Evolutionary conservation across 441 rosid species (phyloP).

Genomic region (Pelargonium citronellum): DNA sequence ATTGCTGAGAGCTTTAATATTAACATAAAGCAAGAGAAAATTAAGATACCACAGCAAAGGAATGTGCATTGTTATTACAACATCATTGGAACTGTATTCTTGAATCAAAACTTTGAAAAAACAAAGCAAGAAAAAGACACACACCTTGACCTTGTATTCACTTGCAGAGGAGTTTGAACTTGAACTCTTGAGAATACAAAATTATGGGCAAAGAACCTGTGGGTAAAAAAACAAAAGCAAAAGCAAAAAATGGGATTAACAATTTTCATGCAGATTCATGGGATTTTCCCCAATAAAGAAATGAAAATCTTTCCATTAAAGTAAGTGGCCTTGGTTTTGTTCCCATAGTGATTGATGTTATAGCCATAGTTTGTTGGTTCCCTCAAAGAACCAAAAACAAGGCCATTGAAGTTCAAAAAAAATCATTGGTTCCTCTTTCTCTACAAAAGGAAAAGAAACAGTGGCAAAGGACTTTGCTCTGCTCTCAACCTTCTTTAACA

Average conservation of each 20-base stretch:
- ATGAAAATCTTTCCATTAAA: slow-evolving; percentile 20
- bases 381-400: slow-evolving; percentile 31
- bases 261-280: slow-evolving; percentile 22
- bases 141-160: slow-evolving; percentile 34
- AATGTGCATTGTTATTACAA: not conserved
- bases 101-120: slow-evolving; percentile 3
- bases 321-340: slow-evolving; percentile 15
- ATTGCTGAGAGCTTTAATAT: not conserved
- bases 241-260: slow-evolving; percentile 15
- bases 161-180: slow-evolving; percentile 17
- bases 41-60: not conserved
- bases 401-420: slow-evolving; percentile 27
- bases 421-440: slow-evolving; percentile 38
- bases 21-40: not conserved
- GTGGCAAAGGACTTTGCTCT: slow-evolving; percentile 13
- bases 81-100: not conserved
- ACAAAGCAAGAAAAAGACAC: slow-evolving; percentile 24
- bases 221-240: slow-evolving; percentile 14
- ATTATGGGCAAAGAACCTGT: not conserved
- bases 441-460: slow-evolving; percentile 33
- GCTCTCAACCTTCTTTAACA: slow-evolving; percentile 18
- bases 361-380: slow-evolving; percentile 22
- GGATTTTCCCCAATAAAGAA: slow-evolving; percentile 22
- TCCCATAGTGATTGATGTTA: slow-evolving; percentile 23
- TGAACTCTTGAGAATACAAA: not conserved